Evolutionary conservation across 2,329 filamentous ascomycete genomes (phyloP).

Genomic region (Arthrobotrys conoides): DNA sequence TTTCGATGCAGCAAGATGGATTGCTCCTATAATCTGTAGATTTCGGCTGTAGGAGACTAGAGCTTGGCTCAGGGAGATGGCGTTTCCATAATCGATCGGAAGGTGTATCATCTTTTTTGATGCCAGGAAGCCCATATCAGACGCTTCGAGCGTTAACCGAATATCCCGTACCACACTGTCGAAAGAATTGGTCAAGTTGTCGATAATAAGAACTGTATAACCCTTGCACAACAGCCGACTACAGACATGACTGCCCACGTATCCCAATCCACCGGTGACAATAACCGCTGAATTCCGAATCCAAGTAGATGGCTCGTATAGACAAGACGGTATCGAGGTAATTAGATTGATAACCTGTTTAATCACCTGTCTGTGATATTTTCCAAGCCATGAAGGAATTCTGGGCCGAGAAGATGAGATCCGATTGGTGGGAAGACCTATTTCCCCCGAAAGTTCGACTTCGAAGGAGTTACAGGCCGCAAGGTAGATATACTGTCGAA

Average conservation of each 20-base stretch:
- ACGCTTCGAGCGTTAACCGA: too few relatives aligned
- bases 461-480: background rate
- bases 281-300: conserved; percentile 63
- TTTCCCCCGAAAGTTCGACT: background rate
- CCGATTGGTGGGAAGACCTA: background rate
- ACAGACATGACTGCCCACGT: conserved; percentile 68
- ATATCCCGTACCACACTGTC: too few relatives aligned
- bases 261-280: conserved; percentile 68
- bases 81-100: too few relatives aligned
- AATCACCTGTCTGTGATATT: background rate
- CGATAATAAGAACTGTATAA: too few relatives aligned
- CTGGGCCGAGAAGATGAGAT: background rate
- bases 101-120: too few relatives aligned
- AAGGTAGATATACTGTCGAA: background rate
- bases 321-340: conserved; percentile 14
- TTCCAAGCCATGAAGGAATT: background rate
- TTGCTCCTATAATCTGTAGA: too few relatives aligned
- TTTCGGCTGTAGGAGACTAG: too few relatives aligned
- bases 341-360: conserved; percentile 11
- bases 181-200: too few relatives aligned
- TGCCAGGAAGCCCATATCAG: too few relatives aligned
- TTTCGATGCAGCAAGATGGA: too few relatives aligned
- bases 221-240: conserved; percentile 65
- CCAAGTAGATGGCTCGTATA: background rate
- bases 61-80: too few relatives aligned